Percentiles rank a stretch among this genome's conserved stretches.
phyloP scores from a whole-genome alignment of 2,329 filamentous ascomycete species.

The Scedosporium minutisporum region DNA sequence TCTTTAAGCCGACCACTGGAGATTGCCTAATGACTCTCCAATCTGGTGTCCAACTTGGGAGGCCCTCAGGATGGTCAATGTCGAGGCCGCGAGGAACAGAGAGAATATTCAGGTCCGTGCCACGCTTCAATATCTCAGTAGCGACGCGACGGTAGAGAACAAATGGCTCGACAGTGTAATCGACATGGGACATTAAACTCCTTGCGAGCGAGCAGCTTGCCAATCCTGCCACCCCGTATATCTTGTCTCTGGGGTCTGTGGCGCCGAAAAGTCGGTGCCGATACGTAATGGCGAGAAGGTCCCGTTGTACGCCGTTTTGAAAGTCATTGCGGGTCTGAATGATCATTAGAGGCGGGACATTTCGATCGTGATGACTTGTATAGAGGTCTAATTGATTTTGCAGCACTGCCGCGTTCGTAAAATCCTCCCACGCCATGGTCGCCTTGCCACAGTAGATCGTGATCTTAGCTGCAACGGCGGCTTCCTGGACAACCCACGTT shows the following conservation, averaged over 20 bases:
- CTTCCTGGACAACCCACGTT: background rate
- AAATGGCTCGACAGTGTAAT: background rate
- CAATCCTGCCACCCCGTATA: background rate
- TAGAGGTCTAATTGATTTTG: background rate
- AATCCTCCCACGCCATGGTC: background rate
- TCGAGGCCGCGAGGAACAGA: background rate
- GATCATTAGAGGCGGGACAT: background rate
- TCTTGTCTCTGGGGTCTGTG: constrained; percentile 1
- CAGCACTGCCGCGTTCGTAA: background rate
- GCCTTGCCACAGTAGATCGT: background rate
- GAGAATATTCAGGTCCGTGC: background rate
- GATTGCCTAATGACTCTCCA: background rate
- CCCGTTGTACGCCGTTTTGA: background rate
- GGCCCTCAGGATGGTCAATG: background rate
- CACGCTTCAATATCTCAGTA: background rate
- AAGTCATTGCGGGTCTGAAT: background rate
- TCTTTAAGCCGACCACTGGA: background rate
- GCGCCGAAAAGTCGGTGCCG: background rate
- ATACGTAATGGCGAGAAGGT: background rate
- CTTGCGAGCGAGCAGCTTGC: background rate
- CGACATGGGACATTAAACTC: background rate
- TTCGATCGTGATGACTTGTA: background rate
- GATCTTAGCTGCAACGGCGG: background rate
- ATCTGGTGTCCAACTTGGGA: background rate
- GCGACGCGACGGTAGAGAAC: background rate